Evolutionary conservation across 140 eudicot species (phyloP).

Genomic region (Bidens hawaiensis): DNA sequence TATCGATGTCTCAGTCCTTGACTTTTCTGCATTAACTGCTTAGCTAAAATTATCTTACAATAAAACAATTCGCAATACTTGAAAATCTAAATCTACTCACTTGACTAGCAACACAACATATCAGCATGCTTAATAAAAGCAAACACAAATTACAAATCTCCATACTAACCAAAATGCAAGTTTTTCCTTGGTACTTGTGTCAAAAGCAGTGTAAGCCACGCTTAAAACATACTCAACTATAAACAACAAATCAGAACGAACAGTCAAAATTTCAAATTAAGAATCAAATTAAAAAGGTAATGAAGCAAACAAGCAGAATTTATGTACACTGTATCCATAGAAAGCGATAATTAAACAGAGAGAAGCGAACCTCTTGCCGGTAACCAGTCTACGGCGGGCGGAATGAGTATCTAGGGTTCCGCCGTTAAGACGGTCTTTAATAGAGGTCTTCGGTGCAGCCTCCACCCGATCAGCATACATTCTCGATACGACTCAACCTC

Average conservation of each 20-base stretch:
- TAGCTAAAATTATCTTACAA: background rate
- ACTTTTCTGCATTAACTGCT: too few species aligned
- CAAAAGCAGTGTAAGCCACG: background rate
- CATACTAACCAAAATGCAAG: background rate
- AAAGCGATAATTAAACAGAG: background rate
- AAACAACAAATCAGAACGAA: background rate
- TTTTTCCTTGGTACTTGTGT: background rate
- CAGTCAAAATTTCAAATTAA: background rate
- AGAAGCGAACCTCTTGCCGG: conserved; percentile 60
- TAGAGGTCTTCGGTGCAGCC: conserved; percentile 44
- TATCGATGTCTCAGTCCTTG: too few species aligned
- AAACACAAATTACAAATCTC: background rate
- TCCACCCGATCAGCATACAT: conserved; percentile 91
- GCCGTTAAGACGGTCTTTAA: conserved; percentile 67
- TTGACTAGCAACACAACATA: background rate
- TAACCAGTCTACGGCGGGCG: conserved; percentile 39
- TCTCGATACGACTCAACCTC: background rate
- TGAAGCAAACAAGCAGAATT: conserved; percentile 5
- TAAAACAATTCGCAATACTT: background rate
- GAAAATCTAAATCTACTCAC: background rate
- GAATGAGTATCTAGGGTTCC: conserved; percentile 34
- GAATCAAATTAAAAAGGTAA: conserved; percentile 5
- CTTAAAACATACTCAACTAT: conserved; percentile 1
- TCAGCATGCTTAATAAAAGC: background rate
- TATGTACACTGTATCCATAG: background rate